These are phyloP conservation scores for Mortierella sp. DNA, from an alignment of 371 early-diverging fungal genomes.

Conservation along the genomic window DNA sequence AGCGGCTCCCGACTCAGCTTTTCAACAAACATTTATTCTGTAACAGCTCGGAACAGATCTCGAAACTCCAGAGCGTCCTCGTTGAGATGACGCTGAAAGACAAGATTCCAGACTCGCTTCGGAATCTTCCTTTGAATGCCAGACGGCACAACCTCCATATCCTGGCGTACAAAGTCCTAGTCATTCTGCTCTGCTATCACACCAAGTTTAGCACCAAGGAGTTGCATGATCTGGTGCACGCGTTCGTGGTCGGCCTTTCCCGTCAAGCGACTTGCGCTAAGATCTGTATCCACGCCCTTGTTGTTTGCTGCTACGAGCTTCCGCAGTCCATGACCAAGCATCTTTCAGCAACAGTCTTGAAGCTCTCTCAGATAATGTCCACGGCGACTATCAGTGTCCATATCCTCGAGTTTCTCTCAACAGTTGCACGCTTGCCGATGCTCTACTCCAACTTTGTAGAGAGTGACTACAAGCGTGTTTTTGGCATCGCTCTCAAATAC, in stretches of 20 bases:
- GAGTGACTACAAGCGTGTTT: conserved; percentile 86
- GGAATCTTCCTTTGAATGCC: conserved; percentile 43
- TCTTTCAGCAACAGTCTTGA: conserved; percentile 76
- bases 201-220: conserved; percentile 72
- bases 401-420: conserved; percentile 90
- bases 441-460: conserved; percentile 87
- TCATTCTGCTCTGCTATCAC: conserved; percentile 79
- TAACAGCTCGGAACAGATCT: conserved; percentile 63
- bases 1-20: conserved; percentile 73
- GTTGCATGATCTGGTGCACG: conserved; percentile 79
- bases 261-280: conserved; percentile 79
- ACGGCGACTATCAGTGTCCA: conserved; percentile 83
- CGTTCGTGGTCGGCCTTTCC: conserved; percentile 83
- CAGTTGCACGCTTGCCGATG: conserved; percentile 82
- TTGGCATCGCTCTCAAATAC: conserved; percentile 92
- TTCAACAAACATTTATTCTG: conserved; percentile 80
- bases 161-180: conserved; percentile 75
- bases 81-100: conserved; percentile 38
- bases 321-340: conserved; percentile 81
- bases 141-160: conserved; percentile 53
- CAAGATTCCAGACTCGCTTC: conserved; percentile 43
- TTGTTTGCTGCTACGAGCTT: conserved; percentile 84
- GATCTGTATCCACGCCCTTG: conserved; percentile 85
- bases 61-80: conserved; percentile 26
- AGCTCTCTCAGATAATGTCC: conserved; percentile 87